Evolutionary conservation across 1,284 basidiomycete genomes (phyloP).

Genomic region (Naganishia liquefaciens): DNA sequence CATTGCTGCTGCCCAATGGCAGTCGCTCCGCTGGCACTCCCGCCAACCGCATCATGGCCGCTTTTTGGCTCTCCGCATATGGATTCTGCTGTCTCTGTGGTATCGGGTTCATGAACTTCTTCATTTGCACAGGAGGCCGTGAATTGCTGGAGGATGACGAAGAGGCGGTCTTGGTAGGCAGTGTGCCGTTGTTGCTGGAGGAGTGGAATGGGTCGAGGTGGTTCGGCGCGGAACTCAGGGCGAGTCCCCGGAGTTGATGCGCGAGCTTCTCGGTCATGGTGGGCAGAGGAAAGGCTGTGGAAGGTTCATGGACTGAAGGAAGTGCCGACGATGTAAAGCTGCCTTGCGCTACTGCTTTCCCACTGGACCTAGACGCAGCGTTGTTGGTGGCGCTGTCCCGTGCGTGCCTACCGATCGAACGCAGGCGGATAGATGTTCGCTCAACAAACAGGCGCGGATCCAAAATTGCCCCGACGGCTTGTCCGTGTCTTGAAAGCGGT

Average conservation of each 20-base stretch:
- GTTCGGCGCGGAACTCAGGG: constrained; percentile 21
- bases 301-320: background rate
- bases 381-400: constrained; percentile 14
- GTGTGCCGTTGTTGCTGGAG: constrained; percentile 14
- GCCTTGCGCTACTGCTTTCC: too few relatives aligned
- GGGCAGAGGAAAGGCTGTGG: background rate
- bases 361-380: too few relatives aligned
- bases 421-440: constrained; percentile 22
- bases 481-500: too few relatives aligned
- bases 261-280: constrained; percentile 23
- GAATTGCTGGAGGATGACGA: background rate
- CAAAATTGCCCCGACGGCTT: background rate
- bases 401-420: constrained; percentile 27
- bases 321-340: background rate
- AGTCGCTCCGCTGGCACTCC: constrained; percentile 39
- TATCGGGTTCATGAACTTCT: constrained; percentile 54
- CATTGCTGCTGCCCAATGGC: constrained; percentile 19
- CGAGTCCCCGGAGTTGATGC: constrained; percentile 26
- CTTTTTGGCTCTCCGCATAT: constrained; percentile 44
- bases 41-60: constrained; percentile 48
- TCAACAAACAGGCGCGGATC: constrained; percentile 28
- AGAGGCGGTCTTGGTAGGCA: constrained; percentile 1
- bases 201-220: constrained; percentile 13
- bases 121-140: constrained; percentile 51
- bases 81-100: constrained; percentile 42